These are phyloP conservation scores for Alternaria panax DNA, from an alignment of 2,329 filamentous ascomycete genomes.

Conservation along the genomic window DNA sequence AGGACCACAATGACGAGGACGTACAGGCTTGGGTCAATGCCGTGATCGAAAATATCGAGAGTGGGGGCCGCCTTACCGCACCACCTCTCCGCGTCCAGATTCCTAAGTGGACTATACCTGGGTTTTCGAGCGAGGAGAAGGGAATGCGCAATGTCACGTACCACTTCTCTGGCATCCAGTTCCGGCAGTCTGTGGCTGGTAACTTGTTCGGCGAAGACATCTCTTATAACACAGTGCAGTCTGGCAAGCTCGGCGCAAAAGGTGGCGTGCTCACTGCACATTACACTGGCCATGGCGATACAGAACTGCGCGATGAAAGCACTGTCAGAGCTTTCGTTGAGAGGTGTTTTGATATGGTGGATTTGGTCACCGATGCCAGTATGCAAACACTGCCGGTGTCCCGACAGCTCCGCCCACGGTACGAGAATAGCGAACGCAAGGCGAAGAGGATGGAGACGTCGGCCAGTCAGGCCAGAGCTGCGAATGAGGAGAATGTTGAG, in stretches of 20 bases:
- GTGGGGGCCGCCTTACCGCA: conserved; percentile 39
- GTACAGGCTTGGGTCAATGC: conserved; percentile 27
- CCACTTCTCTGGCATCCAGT: conserved; percentile 40
- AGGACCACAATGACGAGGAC: conserved; percentile 15
- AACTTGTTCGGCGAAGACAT: conserved; percentile 18
- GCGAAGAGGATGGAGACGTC: conserved; percentile 6
- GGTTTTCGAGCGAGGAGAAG: conserved; percentile 14
- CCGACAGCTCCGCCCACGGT: conserved; percentile 21
- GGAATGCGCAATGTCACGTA: conserved; percentile 29
- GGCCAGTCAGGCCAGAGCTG: neutral
- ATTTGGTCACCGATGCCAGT: conserved; percentile 30
- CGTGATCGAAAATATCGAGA: conserved; percentile 35
- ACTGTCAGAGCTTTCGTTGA: conserved; percentile 28
- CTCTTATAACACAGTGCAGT: conserved; percentile 34
- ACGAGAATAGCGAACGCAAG: conserved; percentile 24
- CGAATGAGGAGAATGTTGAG: neutral
- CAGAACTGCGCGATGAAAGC: conserved; percentile 8
- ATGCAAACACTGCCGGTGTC: conserved; percentile 20
- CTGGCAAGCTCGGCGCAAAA: conserved; percentile 39
- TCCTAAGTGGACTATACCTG: conserved; percentile 40
- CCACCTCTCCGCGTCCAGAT: conserved; percentile 37
- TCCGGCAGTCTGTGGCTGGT: conserved; percentile 34
- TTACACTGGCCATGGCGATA: conserved; percentile 10
- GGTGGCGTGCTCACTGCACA: conserved; percentile 29
- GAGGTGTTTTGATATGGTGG: conserved; percentile 28